Percentiles rank a stretch among this genome's conserved stretches.
These are phyloP conservation scores for Monilinia laxa DNA, from an alignment of 2,329 filamentous ascomycete species.

Conservation along the genomic window DNA sequence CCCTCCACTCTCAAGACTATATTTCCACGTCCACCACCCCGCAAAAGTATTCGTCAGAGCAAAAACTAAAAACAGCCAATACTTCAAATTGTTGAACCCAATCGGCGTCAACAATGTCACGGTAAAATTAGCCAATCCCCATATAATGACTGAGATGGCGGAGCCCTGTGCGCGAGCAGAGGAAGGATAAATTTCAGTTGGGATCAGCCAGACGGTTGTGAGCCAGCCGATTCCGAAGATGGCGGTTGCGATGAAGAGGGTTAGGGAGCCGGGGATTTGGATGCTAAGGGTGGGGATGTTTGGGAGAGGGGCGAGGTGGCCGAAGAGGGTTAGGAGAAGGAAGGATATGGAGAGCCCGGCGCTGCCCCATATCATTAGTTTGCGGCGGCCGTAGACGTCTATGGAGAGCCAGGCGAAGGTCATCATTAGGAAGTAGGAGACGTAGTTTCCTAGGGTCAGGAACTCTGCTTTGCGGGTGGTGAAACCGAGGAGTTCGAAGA, in stretches of 20 bases:
- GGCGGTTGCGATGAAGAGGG: slow-evolving; percentile 57
- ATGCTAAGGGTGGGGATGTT: slow-evolving; percentile 45
- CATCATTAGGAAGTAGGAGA: slow-evolving; percentile 60
- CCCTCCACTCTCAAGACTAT: slow-evolving; percentile 58
- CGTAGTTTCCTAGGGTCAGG: slow-evolving; percentile 59
- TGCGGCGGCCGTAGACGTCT: slow-evolving; percentile 54
- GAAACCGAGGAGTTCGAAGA: slow-evolving; percentile 62
- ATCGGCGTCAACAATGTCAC: slow-evolving; percentile 61
- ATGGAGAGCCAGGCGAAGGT: slow-evolving; percentile 60
- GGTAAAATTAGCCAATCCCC: slow-evolving; percentile 52
- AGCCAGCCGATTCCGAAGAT: slow-evolving; percentile 62
- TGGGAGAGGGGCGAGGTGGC: slow-evolving; percentile 47
- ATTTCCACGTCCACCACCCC: slow-evolving; percentile 52
- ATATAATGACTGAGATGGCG: slow-evolving; percentile 60
- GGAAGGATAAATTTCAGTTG: slow-evolving; percentile 63
- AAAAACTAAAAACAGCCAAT: slow-evolving; percentile 58
- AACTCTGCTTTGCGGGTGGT: slow-evolving; percentile 51
- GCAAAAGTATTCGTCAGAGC: slow-evolving; percentile 51
- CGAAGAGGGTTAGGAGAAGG: slow-evolving; percentile 52
- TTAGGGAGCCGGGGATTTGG: slow-evolving; percentile 52
- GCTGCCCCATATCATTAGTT: slow-evolving; percentile 54
- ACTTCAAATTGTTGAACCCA: slow-evolving; percentile 58
- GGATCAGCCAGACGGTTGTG: slow-evolving; percentile 55
- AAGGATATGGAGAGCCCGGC: slow-evolving; percentile 50
- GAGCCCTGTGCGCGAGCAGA: slow-evolving; percentile 63